phyloP scores from a whole-genome alignment of 2,329 filamentous ascomycete genomes.

The Neodidymelliopsis sp. region DNA sequence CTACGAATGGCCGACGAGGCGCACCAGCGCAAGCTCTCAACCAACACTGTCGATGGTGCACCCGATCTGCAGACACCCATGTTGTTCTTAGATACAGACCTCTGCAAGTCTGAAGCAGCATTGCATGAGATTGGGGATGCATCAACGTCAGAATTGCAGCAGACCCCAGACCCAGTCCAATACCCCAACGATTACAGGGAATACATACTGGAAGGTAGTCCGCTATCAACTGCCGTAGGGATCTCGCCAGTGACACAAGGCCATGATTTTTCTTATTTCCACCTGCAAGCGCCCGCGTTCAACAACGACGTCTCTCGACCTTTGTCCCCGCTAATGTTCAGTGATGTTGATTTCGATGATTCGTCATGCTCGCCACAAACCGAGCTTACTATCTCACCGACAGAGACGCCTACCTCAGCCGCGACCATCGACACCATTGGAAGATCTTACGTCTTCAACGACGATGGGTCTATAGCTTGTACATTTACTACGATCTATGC shows the following conservation, averaged over 20 bases:
- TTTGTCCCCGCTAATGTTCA: conserved; percentile 27
- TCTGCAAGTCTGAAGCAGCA: not conserved
- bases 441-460: not conserved
- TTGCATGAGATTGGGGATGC: not conserved
- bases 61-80: not conserved
- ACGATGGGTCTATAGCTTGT: conserved; percentile 7
- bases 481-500: not conserved
- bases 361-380: conserved; percentile 17
- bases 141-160: not conserved
- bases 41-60: not conserved
- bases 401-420: conserved; percentile 27
- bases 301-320: not conserved
- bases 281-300: not conserved
- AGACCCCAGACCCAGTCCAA: not conserved
- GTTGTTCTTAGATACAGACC: not conserved
- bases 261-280: not conserved
- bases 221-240: not conserved
- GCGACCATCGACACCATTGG: conserved; percentile 12
- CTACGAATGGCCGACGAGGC: conserved; percentile 37
- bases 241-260: not conserved
- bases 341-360: conserved; percentile 24
- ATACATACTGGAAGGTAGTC: not conserved
- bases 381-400: conserved; percentile 13
- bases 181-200: conserved; percentile 3
- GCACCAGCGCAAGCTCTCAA: conserved; percentile 14